phyloP scores from a whole-genome alignment of 176 grass and related monocot species.

The Elymus sibiricus region DNA sequence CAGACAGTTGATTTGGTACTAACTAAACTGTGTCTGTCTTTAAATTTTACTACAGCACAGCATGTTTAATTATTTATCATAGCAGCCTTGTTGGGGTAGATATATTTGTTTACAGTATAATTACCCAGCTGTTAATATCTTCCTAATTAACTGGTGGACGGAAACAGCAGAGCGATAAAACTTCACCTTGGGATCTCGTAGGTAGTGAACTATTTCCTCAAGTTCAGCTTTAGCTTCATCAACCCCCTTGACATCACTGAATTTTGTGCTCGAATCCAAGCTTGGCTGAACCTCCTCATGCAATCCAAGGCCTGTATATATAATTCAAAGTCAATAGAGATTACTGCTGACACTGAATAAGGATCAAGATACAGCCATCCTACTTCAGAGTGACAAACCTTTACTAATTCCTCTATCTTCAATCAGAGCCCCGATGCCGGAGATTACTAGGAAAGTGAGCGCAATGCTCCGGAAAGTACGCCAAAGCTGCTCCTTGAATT shows the following conservation, averaged over 20 bases:
- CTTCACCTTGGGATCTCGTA: conserved; percentile 93
- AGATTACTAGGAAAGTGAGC: conserved; percentile 88
- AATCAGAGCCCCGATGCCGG: conserved; percentile 85
- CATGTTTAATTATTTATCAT: neutral
- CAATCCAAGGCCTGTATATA: conserved; percentile 71
- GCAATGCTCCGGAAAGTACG: conserved; percentile 89
- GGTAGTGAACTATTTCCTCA: conserved; percentile 98
- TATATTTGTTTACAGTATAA: neutral
- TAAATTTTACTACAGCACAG: neutral
- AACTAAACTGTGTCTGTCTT: neutral
- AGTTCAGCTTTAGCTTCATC: conserved; percentile 98
- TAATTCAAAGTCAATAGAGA: conserved; percentile 23
- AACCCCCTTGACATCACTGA: conserved; percentile 95
- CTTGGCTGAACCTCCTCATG: conserved; percentile 91
- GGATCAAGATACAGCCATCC: neutral
- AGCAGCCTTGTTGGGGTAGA: neutral
- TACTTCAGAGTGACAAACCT: conserved; percentile 51
- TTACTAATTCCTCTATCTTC: conserved; percentile 94
- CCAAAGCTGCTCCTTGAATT: conserved; percentile 95
- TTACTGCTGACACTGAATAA: neutral
- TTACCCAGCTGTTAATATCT: neutral
- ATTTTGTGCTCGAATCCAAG: conserved; percentile 81
- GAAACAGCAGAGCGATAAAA: conserved; percentile 1
- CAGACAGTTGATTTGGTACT: neutral
- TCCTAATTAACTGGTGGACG: neutral